Evolutionary conservation across 805 yeast species (phyloP).

Genomic region (Teunomyces panamensis): DNA sequence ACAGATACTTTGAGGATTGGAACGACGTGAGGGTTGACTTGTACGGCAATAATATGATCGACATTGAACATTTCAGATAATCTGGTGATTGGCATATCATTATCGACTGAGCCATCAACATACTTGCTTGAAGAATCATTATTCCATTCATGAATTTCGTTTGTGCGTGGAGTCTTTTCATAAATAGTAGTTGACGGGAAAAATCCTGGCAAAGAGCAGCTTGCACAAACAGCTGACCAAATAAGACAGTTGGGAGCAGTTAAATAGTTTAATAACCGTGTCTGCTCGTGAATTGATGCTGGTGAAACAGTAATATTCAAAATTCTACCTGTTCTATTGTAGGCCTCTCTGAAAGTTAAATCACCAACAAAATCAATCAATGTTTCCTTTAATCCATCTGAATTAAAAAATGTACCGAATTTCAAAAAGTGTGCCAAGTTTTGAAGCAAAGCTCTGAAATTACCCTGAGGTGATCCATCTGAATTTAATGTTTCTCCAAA

Average conservation of each 20-base stretch:
- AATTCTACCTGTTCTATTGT: conserved; percentile 90
- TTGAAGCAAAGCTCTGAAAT: conserved; percentile 46
- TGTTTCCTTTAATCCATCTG: conserved; percentile 63
- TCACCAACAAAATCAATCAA: conserved; percentile 82
- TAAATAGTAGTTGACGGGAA: conserved; percentile 83
- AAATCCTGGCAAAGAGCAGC: conserved; percentile 91
- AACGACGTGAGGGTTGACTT: conserved; percentile 94
- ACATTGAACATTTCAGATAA: conserved; percentile 96
- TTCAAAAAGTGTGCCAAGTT: conserved; percentile 59
- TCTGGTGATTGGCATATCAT: conserved; percentile 87
- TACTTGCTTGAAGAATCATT: conserved; percentile 69
- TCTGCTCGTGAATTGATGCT: conserved; percentile 87
- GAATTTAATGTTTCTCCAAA: conserved; percentile 49
- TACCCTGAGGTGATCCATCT: conserved; percentile 34
- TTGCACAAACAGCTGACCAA: conserved; percentile 90
- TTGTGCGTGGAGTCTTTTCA: conserved; percentile 77
- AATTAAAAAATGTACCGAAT: conserved; percentile 88
- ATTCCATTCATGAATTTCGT: conserved; percentile 76
- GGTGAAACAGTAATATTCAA: conserved; percentile 92
- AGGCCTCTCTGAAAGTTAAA: conserved; percentile 90
- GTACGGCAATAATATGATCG: conserved; percentile 95
- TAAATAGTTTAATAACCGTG: conserved; percentile 72
- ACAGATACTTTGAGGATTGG: conserved; percentile 75
- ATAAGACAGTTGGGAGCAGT: conserved; percentile 80
- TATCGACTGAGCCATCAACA: conserved; percentile 95